Evolutionary conservation across 805 yeast species (phyloP), one percentile per base, ranked within the genome.

Genomic region (Pichia nakasei): DNA sequence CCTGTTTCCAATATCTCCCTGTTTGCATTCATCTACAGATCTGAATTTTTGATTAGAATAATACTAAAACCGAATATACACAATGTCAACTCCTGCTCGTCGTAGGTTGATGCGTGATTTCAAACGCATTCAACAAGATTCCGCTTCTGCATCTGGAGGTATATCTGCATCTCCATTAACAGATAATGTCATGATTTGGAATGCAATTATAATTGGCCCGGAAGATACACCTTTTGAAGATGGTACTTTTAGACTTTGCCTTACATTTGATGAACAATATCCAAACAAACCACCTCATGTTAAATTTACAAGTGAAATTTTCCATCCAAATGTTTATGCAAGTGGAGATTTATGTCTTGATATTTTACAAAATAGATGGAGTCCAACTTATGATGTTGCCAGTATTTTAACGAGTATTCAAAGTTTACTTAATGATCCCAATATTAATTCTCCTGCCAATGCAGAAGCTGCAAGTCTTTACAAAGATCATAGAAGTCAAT

Each of bases 81-180:
- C 24, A 35, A 91, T 91, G 98, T 89, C 97, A 8, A 93, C 98
- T 8, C 93, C 96, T 15, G 98, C 98, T n/a, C 80, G 96, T 64
- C 84, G 96, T 78, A 80, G 98, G 69, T 78, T 93, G 57, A 93
- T 93, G 97, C 85, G 98, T 65, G 98, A 93, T 67, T 87, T 93
- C 67, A 89, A 88, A 82, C 82, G 97, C 55, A 89, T 93, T 82
- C 96, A 93, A 65, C 93, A 84, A 68, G 98, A 93, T 64, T 93
- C 97, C 12, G 39, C 44, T 11, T 42, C 46, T 12, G 46, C 52
- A 4, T 96, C 98, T 21, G 93, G 95, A 27, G 98, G 98, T 15
- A 95, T 93, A 11, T 85, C 96, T 6, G 98, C 98, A 0, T 85
- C 96, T 5, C 98, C 98, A 5, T 74, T 91, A 42, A 88, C 97